phyloP scores from a whole-genome alignment of 2,329 filamentous ascomycete genomes.

The Penicillium expansum region DNA sequence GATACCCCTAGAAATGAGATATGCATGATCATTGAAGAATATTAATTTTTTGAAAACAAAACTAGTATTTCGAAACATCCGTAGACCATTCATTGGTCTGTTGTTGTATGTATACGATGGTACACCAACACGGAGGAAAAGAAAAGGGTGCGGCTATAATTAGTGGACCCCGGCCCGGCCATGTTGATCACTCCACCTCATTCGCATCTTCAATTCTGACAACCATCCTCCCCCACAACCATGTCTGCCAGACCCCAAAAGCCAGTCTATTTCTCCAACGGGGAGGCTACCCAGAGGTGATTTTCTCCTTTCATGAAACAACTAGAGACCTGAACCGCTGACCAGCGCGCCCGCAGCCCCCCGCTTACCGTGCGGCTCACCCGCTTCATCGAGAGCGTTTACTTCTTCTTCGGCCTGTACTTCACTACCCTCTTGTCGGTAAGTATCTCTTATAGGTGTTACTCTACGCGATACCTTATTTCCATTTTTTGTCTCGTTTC shows the following conservation, averaged over 20 bases:
- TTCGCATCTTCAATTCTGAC: constrained; percentile 5
- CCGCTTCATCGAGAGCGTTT: constrained; percentile 43
- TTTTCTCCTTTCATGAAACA: not conserved
- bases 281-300: constrained; percentile 39
- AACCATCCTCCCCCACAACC: constrained; percentile 8
- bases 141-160: not conserved
- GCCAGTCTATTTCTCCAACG: constrained; percentile 40
- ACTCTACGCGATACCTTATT: not conserved
- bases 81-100: not conserved
- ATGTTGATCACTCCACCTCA: constrained; percentile 12
- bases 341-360: constrained; percentile 33
- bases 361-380: constrained; percentile 45
- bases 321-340: not conserved
- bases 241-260: constrained; percentile 34
- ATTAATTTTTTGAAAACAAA: no score
- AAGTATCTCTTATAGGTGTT: constrained; percentile 17
- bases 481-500: not conserved
- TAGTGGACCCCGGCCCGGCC: constrained; percentile 5
- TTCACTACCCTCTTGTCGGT: constrained; percentile 50
- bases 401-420: constrained; percentile 51
- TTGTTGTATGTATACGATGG: no score
- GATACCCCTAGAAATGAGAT: constrained; percentile 20
- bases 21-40: not conserved
- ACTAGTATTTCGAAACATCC: not conserved
- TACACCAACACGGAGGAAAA: not conserved